phyloP scores from a whole-genome alignment of 352 stramenopile species.

The Pythium folliculosum region DNA sequence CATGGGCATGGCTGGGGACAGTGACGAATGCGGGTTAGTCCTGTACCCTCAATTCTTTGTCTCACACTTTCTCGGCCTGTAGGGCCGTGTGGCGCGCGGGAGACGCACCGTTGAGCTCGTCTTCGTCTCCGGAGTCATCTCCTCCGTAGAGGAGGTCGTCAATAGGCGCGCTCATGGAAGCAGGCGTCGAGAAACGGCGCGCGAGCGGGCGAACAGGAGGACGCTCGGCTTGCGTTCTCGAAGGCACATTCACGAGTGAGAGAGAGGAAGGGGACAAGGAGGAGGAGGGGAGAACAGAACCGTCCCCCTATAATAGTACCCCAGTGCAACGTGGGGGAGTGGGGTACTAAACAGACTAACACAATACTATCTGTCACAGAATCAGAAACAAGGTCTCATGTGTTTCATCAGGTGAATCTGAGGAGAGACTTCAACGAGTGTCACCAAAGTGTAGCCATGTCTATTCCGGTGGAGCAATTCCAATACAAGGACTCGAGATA shows the following conservation, averaged over 20 bases:
- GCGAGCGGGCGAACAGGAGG: neutral
- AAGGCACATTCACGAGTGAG: slow-evolving; percentile 33
- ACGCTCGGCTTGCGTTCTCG: slow-evolving; percentile 9
- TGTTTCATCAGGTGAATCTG: neutral
- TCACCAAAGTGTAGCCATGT: neutral
- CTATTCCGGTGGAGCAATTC: too few species aligned
- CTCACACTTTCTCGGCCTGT: neutral
- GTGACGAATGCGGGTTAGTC: neutral
- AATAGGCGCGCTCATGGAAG: slow-evolving; percentile 78
- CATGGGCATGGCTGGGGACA: slow-evolving; percentile 21
- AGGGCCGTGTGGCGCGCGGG: too few species aligned
- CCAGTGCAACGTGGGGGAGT: neutral
- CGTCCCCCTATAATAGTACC: too few species aligned
- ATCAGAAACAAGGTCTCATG: neutral
- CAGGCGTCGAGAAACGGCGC: neutral
- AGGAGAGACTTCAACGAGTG: neutral
- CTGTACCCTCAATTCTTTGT: neutral
- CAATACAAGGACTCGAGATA: too few species aligned
- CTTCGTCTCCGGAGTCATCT: slow-evolving; percentile 82
- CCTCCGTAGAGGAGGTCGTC: slow-evolving; percentile 82
- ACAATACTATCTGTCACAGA: neutral
- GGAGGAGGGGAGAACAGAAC: slow-evolving; percentile 6
- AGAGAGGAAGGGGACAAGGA: neutral
- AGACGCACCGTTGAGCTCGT: slow-evolving; percentile 65
- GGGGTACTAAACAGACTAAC: neutral